Evolutionary conservation across 2,329 filamentous ascomycete genomes (phyloP), one percentile per base, ranked within the genome.

Genomic region (Exophiala viscosa): DNA sequence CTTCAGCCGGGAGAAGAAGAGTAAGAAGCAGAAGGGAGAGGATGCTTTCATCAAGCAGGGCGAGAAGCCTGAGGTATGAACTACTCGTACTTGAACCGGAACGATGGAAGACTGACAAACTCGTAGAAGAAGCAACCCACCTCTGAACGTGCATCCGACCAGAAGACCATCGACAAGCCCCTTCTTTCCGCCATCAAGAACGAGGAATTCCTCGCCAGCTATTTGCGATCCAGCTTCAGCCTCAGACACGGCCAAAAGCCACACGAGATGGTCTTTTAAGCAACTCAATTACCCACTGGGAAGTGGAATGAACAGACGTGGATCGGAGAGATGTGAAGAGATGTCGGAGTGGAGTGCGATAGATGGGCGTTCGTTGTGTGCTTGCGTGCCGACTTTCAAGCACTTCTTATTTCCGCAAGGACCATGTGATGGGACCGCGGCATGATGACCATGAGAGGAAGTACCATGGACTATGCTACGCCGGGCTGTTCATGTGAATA

Each of bases 11-110:
- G 93, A 97, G 77, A 96, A 96, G 86, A 80, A 76, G 67, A 74
- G 81, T 70, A 85, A 90, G 78, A 90, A 96, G 82, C 96, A 96
- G 88, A 87, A 88, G 69, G 85, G 86, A 0, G 92, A 99, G 84
- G 92, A 96, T 75, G 89, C 91, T 75, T 99, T 99, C 86, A 96
- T 97, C 87, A 91, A 93, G 85, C 90, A 96, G 84, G 82, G 91
- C 76, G 91, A 96, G 86, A 95, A 95, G 86, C 82, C 89, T 73
- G 83, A 96, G 90, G 90, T 96, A 84, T 65, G 88, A 54, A 55
- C 33, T 32, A 41, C 28, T 45, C 13, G 17, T 14, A 38, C n/a
- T 42, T 50, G 14, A 32, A 46, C 14, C 13, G 6, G 41, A 36
- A 20, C 38, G 23, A 14, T 23, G 28, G 14, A 52, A 4, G 23